Evolutionary conservation across 208 protist genomes (phyloP).

Genomic region (Leishmania major): DNA sequence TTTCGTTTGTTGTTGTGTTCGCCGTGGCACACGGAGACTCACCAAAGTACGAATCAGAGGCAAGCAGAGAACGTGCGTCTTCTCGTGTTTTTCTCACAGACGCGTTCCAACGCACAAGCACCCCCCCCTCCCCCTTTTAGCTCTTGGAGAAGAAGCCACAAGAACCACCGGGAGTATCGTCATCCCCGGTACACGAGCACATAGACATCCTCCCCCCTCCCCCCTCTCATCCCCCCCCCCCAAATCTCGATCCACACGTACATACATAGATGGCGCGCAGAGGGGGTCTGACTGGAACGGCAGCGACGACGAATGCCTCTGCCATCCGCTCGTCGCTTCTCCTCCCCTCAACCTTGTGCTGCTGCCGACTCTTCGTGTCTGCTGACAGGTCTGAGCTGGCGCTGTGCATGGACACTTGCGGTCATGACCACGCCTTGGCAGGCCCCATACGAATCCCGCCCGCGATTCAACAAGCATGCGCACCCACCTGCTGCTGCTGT

Average conservation of each 20-base stretch:
- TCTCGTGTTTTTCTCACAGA: not conserved
- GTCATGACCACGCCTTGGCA: not conserved
- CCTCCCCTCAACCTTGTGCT: too few relatives aligned
- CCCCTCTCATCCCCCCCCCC: not conserved
- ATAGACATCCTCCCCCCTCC: not conserved
- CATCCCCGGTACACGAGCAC: not conserved
- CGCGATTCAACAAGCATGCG: not conserved
- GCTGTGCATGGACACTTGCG: not conserved
- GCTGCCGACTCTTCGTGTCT: not conserved
- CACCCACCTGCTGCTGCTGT: not conserved
- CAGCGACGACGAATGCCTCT: too few relatives aligned
- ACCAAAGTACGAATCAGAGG: not conserved
- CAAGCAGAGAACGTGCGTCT: not conserved
- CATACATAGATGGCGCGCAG: not conserved
- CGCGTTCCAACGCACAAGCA: not conserved
- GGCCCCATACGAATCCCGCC: not conserved
- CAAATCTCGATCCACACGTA: not conserved
- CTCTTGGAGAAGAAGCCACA: not conserved
- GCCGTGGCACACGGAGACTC: not conserved
- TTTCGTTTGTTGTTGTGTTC: not conserved
- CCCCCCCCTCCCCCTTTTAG: not conserved
- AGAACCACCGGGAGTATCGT: not conserved
- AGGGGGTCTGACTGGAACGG: too few relatives aligned
- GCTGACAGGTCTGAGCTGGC: not conserved
- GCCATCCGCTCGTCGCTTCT: too few relatives aligned